phyloP scores from a whole-genome alignment of 2,329 filamentous ascomycete genomes.

The Hymenoscyphus fructigenus region DNA sequence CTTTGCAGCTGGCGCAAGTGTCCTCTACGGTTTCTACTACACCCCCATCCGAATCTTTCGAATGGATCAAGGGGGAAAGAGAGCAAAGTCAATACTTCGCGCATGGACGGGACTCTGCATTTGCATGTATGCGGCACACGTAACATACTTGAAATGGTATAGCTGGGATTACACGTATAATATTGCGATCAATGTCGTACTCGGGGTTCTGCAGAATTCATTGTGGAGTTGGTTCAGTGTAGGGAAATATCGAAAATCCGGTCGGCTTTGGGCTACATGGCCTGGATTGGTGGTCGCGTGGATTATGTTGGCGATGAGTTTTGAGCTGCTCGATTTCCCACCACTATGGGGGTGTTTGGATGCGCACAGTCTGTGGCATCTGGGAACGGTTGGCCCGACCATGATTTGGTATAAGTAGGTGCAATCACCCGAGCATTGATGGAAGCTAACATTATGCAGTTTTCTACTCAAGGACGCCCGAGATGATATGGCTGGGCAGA shows the following conservation, averaged over 20 bases:
- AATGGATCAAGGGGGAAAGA: slow-evolving; percentile 60
- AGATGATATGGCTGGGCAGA: slow-evolving; percentile 72
- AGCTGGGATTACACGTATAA: slow-evolving; percentile 97
- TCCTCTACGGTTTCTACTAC: slow-evolving; percentile 90
- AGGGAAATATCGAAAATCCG: slow-evolving; percentile 67
- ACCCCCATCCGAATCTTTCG: slow-evolving; percentile 79
- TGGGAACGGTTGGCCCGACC: slow-evolving; percentile 85
- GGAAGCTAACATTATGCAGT: slow-evolving; percentile 45
- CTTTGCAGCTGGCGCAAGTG: slow-evolving; percentile 85
- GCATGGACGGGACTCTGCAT: slow-evolving; percentile 76
- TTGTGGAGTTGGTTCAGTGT: slow-evolving; percentile 87
- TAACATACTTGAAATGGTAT: slow-evolving; percentile 81
- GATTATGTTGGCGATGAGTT: slow-evolving; percentile 90
- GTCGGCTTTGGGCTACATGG: slow-evolving; percentile 80
- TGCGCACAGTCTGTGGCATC: slow-evolving; percentile 94
- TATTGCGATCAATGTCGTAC: slow-evolving; percentile 88
- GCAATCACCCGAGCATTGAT: not conserved
- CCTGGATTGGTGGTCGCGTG: slow-evolving; percentile 89
- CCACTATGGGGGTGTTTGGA: slow-evolving; percentile 80
- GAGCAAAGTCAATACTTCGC: slow-evolving; percentile 51
- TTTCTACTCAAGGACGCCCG: slow-evolving; percentile 84
- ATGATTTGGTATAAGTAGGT: slow-evolving; percentile 94
- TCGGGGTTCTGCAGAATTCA: slow-evolving; percentile 76
- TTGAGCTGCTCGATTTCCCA: slow-evolving; percentile 93
- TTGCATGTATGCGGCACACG: slow-evolving; percentile 70